Evolutionary conservation across 2,329 filamentous ascomycete species (phyloP), one percentile per base, ranked within the genome.

Genomic region (Colletotrichum euphorbiae): DNA sequence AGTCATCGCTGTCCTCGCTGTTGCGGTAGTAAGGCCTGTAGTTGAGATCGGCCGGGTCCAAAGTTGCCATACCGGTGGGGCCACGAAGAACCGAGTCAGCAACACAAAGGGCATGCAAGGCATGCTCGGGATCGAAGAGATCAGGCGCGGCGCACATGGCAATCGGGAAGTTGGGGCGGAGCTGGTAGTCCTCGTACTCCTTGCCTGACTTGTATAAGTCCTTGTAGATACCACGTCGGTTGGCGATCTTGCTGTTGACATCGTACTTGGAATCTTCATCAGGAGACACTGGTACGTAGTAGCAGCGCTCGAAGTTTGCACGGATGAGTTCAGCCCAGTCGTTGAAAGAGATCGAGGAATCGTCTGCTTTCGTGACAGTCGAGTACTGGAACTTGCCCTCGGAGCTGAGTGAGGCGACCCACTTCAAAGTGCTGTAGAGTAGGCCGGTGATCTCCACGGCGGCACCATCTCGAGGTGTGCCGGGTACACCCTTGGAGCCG

Each of bases 191-290:
- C 77, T 98, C 94, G 76, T 97, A 98, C 77, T 96, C 93, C 80
- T 98, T 98, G 71, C 93, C 93, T 52, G 94, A 97, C 72, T 87
- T 90, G 85, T 98, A 98, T 17, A 98, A 82, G 77, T 99, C 96
- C 82, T 99, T 99, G 88, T 99, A 99, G 76, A 99, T 97, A 69
- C 96, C 97, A 21, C 94, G 90, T 56, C 96, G 92, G 80, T 97
- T 97, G 81, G 98, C 81, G 54, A 98, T 84, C 13, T 81, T 81
- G 0, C 92, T 74, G 78, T 98, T 94, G 74, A 99, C 85, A 71
- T 96, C 93, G 80, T 97, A 94, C 57, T 90, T 81, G 57, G 77
- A 76, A 78, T 97, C 95, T 1, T 97, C 90, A 0, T 86, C 83
- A 0, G 89, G 75, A 40, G 90, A 84, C 13, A 85, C 73, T 0